Base-by-base conservation (phyloP, 805 yeast genomes). In the Grigorovia yakushimaensis region DNA sequence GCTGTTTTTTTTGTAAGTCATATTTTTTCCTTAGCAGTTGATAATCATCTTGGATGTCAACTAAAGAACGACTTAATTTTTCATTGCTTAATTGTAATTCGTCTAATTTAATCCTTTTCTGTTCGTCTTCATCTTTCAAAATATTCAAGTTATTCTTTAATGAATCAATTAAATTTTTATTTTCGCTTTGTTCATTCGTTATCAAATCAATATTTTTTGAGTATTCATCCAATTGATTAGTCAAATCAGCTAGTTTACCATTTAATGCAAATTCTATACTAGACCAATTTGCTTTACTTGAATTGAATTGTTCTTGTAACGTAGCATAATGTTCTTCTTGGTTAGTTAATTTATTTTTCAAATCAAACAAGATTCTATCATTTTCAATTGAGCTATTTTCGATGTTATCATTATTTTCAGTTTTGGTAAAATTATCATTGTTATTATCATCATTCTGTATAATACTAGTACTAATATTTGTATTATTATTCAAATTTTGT, bases 221-320 rank as follows among this genome's bases (percentile, higher is more conserved):
- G 4, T 36, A 42, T 3, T 18, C 13, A 11, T 30, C 23, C 5
- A 6, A 17, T 41, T 48, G 39, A 15, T 24, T 23, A 18, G 47
- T 42, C 11, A 51, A 39, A 41, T 46, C 36, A 13, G 46, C 40
- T 35, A 81, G 70, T 48, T 74, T 76, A 8, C 66, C 61, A 50
- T 73, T 68, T 49, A 88, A 70, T 3, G 79, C 71, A 38, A 83
- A 74, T 62, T 93, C 97, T 40, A 88, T 80, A 18, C 79, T 69
- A 48, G 83, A 81, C 95, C 96, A 87, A 61, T 83, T 86, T 52
- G 82, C 87, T 48, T 82, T 82, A 0, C 91, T 84, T 15, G 81
- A 74, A 7, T 84, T 75, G 53, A 85, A 82, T 61, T 88, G 93
- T 2, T 77, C 68, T 57, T 84, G 88, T 19, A 86, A 58, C 15